Evolutionary conservation across 2,329 filamentous ascomycete genomes (phyloP).

Genomic region (Fusarium lateritium): DNA sequence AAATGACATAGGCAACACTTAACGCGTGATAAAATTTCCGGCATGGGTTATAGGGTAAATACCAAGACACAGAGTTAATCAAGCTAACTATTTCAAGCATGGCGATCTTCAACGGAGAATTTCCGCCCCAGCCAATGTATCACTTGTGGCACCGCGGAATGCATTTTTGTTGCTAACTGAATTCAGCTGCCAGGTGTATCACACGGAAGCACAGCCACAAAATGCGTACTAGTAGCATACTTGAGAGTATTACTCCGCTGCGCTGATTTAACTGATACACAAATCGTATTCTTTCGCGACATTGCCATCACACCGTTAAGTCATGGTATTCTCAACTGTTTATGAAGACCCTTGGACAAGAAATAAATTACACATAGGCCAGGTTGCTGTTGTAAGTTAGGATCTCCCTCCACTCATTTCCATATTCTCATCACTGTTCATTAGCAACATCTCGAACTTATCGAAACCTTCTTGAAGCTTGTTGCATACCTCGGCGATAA

Average conservation of each 20-base stretch:
- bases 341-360: constrained; percentile 3
- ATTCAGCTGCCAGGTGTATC: neutral
- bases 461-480: constrained; percentile 1
- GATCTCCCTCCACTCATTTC: neutral
- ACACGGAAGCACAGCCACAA: neutral
- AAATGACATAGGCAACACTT: too few relatives aligned
- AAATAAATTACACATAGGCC: neutral
- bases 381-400: neutral
- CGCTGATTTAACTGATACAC: too few relatives aligned
- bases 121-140: neutral
- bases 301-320: too few relatives aligned
- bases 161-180: neutral
- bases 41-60: too few relatives aligned
- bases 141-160: accelerated
- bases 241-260: too few relatives aligned
- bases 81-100: too few relatives aligned
- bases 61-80: too few relatives aligned
- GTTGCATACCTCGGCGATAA: neutral
- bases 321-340: neutral
- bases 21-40: too few relatives aligned
- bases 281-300: too few relatives aligned
- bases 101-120: too few relatives aligned
- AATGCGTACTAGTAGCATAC: neutral
- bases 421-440: neutral
- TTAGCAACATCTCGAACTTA: constrained; percentile 10